These are phyloP conservation scores for Eutypella sp. DNA, from an alignment of 2,329 filamentous ascomycete species.

Conservation along the genomic window DNA sequence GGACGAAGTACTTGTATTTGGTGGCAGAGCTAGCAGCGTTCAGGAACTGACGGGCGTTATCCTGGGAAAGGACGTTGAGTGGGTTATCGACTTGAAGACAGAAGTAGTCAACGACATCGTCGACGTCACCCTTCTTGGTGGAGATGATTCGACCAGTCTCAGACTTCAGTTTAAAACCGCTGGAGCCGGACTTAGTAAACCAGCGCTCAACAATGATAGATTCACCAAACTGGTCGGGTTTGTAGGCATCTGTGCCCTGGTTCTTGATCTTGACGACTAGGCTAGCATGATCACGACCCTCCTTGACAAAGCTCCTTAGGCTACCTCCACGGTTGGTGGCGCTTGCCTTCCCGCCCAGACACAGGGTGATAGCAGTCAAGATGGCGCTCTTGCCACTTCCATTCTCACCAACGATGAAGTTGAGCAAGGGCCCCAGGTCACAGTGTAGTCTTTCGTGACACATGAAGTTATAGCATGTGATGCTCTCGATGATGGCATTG, in stretches of 20 bases:
- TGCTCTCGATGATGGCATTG: constrained; percentile 80
- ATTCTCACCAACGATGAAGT: constrained; percentile 97
- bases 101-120: constrained; percentile 91
- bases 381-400: constrained; percentile 97
- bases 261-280: constrained; percentile 90
- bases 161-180: constrained; percentile 83
- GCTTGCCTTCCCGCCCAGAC: constrained; percentile 90
- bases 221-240: constrained; percentile 74
- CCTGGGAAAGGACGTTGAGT: constrained; percentile 91
- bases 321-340: constrained; percentile 88
- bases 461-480: constrained; percentile 93
- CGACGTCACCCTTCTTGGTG: constrained; percentile 78
- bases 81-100: constrained; percentile 94
- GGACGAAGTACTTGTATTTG: constrained; percentile 96
- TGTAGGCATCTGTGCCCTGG: constrained; percentile 76
- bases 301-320: constrained; percentile 86
- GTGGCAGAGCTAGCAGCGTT: constrained; percentile 75
- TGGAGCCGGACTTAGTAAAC: constrained; percentile 70
- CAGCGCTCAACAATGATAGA: constrained; percentile 88
- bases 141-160: constrained; percentile 66
- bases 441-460: constrained; percentile 81
- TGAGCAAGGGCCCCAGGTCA: constrained; percentile 87
- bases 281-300: constrained; percentile 71
- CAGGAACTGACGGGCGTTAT: constrained; percentile 89
- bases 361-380: constrained; percentile 86